phyloP scores from a whole-genome alignment of 176 grass and related monocot genomes.

The Ensete glaucum region DNA sequence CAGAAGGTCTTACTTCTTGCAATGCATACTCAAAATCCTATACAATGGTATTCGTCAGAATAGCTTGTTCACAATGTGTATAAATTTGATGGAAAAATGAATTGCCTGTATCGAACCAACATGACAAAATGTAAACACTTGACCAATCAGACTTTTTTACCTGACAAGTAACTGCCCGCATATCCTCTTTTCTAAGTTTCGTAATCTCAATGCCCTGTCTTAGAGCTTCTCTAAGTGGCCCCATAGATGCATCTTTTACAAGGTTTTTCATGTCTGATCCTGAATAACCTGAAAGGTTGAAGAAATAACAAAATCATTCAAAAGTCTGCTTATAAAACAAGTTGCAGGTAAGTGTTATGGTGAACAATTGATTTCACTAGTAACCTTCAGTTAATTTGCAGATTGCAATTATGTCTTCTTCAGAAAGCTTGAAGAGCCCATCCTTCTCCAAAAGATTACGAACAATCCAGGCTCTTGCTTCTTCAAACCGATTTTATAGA shows the following conservation, averaged over 20 bases:
- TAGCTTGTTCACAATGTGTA: neutral
- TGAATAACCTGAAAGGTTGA: conserved; percentile 65
- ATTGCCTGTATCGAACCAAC: neutral
- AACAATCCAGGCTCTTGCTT: conserved; percentile 78
- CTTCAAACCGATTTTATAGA: conserved; percentile 32
- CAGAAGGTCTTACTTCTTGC: conserved; percentile 88
- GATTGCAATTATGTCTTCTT: conserved; percentile 57
- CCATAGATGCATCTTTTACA: conserved; percentile 98
- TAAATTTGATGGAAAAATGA: neutral
- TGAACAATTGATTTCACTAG: conserved; percentile 9
- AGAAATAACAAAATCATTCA: neutral
- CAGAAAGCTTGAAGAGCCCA: conserved; percentile 78
- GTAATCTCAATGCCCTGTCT: conserved; percentile 59
- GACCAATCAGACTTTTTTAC: conserved; percentile 28
- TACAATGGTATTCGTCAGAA: neutral
- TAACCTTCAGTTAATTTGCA: conserved; percentile 91
- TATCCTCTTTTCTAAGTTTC: conserved; percentile 70
- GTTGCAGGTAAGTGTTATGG: conserved; percentile 10
- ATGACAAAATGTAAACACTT: neutral
- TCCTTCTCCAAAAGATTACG: conserved; percentile 84
- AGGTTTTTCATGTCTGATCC: conserved; percentile 99
- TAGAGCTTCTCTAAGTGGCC: conserved; percentile 80
- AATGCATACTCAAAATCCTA: conserved; percentile 91
- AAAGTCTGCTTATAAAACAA: neutral
- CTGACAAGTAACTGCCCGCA: conserved; percentile 62